Evolutionary conservation across 805 yeast species (phyloP).

Genomic region (Ascoidea asiatica): DNA sequence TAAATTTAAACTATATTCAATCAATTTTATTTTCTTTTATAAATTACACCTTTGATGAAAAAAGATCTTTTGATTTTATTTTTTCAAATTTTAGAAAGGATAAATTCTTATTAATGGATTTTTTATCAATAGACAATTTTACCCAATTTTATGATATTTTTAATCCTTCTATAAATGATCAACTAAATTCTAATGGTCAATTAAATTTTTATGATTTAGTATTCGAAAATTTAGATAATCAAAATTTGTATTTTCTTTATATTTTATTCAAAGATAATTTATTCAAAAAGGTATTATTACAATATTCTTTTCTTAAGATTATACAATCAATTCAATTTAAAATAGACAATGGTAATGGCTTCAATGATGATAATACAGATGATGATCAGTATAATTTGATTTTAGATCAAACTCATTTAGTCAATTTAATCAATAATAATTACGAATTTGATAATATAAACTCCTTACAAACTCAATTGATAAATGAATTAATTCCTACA

Average conservation of each 20-base stretch:
- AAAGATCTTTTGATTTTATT: background rate
- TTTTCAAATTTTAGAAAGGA: background rate
- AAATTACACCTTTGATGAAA: background rate
- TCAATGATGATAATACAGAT: too few relatives aligned
- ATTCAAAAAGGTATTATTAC: too few relatives aligned
- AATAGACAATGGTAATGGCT: too few relatives aligned
- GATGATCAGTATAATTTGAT: too few relatives aligned
- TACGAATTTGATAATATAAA: too few relatives aligned
- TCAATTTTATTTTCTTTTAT: background rate
- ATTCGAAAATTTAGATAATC: background rate
- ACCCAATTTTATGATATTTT: background rate
- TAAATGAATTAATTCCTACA: conserved; percentile 7
- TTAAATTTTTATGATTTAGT: background rate
- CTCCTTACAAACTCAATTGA: background rate
- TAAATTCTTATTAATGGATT: background rate
- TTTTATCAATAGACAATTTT: background rate
- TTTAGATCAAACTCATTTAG: too few relatives aligned
- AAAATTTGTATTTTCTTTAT: too few relatives aligned
- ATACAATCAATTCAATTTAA: too few relatives aligned
- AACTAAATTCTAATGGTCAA: background rate
- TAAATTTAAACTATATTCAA: background rate
- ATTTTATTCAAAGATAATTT: background rate
- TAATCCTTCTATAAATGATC: background rate
- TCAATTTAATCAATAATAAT: too few relatives aligned
- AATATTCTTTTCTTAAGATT: too few relatives aligned